Evolutionary conservation across 371 early-diverging fungal genomes (phyloP).

Genomic region (Circinella minor): DNA sequence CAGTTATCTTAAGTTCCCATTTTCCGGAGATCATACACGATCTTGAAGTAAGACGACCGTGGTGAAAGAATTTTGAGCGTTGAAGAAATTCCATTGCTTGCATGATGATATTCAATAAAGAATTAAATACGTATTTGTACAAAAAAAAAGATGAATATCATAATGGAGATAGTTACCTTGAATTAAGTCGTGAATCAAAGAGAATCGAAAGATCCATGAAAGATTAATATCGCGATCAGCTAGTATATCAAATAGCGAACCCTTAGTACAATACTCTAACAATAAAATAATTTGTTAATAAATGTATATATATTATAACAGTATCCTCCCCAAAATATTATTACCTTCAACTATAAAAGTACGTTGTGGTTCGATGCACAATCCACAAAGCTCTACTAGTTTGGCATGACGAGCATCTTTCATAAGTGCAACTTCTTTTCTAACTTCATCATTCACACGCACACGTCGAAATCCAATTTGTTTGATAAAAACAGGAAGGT

Average conservation of each 20-base stretch:
- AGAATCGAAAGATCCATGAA: slow-evolving; percentile 57
- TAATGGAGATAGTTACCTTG: slow-evolving; percentile 22
- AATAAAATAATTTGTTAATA: background rate
- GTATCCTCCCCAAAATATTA: background rate
- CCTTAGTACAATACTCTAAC: slow-evolving; percentile 52
- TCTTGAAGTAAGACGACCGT: slow-evolving; percentile 49
- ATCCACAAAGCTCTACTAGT: slow-evolving; percentile 46
- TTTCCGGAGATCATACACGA: slow-evolving; percentile 53
- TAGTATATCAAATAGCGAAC: slow-evolving; percentile 44
- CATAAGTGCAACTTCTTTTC: slow-evolving; percentile 27
- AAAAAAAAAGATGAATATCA: too few relatives aligned
- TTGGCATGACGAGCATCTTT: slow-evolving; percentile 42
- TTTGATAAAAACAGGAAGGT: slow-evolving; percentile 50
- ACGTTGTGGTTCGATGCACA: slow-evolving; percentile 50
- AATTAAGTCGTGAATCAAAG: slow-evolving; percentile 54
- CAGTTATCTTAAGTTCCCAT: slow-evolving; percentile 58
- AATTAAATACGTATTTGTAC: background rate
- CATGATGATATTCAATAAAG: background rate
- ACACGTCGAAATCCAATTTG: slow-evolving; percentile 25
- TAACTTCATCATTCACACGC: slow-evolving; percentile 15
- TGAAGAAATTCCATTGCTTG: slow-evolving; percentile 55
- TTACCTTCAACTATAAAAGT: slow-evolving; percentile 49
- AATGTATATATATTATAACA: background rate
- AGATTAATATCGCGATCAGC: slow-evolving; percentile 52
- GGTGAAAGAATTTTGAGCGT: slow-evolving; percentile 49